Evolutionary conservation across 768 basidiomycete genomes (phyloP).

Genomic region (Termitomyces eurrhizus): DNA sequence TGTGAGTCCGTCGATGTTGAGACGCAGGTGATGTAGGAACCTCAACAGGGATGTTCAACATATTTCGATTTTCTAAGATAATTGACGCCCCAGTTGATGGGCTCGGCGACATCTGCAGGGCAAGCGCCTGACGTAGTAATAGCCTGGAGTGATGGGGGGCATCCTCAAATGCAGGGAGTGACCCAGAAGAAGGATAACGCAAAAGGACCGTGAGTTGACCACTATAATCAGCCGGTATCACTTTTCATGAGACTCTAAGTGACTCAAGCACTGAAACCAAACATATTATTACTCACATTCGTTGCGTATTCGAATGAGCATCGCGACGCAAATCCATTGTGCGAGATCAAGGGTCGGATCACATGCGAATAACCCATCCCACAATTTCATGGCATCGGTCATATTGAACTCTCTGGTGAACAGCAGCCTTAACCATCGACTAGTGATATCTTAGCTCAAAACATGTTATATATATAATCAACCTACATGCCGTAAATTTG

Average conservation of each 20-base stretch:
- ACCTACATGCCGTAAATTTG: constrained; percentile 95
- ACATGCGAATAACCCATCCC: constrained; percentile 94
- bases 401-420: constrained; percentile 92
- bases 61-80: constrained; percentile 76
- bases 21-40: constrained; percentile 44
- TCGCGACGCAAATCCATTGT: constrained; percentile 87
- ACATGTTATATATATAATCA: neutral
- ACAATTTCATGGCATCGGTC: constrained; percentile 78
- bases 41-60: constrained; percentile 70
- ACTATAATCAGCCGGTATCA: constrained; percentile 85
- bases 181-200: constrained; percentile 70
- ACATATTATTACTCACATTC: constrained; percentile 45
- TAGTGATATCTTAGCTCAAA: constrained; percentile 24
- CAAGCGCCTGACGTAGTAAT: constrained; percentile 80
- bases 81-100: constrained; percentile 75
- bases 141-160: constrained; percentile 57
- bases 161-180: constrained; percentile 28
- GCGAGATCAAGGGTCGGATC: constrained; percentile 76
- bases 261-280: constrained; percentile 10
- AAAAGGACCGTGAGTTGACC: constrained; percentile 79
- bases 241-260: constrained; percentile 34
- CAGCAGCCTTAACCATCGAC: constrained; percentile 90
- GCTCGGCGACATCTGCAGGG: constrained; percentile 69
- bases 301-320: constrained; percentile 93
- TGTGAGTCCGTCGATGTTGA: constrained; percentile 31